Percentiles rank a stretch among this genome's conserved stretches.
Conservation (phyloP, 805 yeast species). For the Zygosaccharomyces bailii region DNA sequence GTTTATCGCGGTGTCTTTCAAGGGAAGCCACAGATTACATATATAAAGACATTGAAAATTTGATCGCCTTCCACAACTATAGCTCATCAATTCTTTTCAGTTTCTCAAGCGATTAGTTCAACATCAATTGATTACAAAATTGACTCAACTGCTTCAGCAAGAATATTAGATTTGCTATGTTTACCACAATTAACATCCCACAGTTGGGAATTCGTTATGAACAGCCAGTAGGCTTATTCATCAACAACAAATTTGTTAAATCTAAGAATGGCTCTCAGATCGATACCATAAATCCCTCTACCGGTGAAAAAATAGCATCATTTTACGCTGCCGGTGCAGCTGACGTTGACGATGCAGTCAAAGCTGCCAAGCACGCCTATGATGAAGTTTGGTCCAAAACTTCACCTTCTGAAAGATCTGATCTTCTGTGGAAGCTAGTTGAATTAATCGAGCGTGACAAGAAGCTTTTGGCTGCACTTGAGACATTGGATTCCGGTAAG, state of each 20-base stretch:
- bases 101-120: no score
- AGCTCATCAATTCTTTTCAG: not conserved
- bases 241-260: slow-evolving; percentile 50
- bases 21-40: not conserved
- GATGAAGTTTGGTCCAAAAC: slow-evolving; percentile 43
- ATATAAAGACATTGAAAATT: not conserved
- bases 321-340: slow-evolving; percentile 46
- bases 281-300: slow-evolving; percentile 48
- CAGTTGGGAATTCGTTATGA: slow-evolving; percentile 36
- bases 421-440: slow-evolving; percentile 42
- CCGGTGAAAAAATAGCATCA: slow-evolving; percentile 45
- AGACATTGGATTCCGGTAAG: slow-evolving; percentile 56
- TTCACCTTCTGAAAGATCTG: slow-evolving; percentile 44
- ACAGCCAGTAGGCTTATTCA: slow-evolving; percentile 63
- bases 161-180: no score
- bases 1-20: not conserved
- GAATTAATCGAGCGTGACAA: slow-evolving; percentile 46
- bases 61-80: not conserved
- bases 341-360: slow-evolving; percentile 51
- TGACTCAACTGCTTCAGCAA: no score
- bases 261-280: slow-evolving; percentile 39
- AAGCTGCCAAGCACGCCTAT: slow-evolving; percentile 48
- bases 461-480: slow-evolving; percentile 50
- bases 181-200: slow-evolving; percentile 17
- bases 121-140: no score